These are phyloP conservation scores for Acanthamoeba castellanii DNA, from an alignment of 208 protist genomes.

Conservation along the genomic window DNA sequence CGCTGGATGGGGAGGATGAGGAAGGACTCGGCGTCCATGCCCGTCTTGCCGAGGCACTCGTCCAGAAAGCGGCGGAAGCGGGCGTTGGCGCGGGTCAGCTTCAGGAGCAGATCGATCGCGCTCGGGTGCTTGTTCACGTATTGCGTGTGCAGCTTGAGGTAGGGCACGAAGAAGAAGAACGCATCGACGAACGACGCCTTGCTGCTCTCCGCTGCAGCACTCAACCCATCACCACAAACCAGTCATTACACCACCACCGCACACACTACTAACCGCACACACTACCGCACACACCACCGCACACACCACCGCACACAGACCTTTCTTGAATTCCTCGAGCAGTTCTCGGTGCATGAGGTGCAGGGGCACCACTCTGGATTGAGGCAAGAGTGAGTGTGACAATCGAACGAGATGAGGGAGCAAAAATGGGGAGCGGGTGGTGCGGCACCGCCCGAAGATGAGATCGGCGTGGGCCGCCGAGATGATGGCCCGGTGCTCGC, in stretches of 20 bases:
- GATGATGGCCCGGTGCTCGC: slow-evolving; percentile 20
- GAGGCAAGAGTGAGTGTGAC: neutral
- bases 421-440: neutral
- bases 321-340: slow-evolving; percentile 37
- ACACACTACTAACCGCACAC: neutral
- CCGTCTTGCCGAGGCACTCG: neutral
- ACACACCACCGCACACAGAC: neutral
- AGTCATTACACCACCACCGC: no score
- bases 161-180: slow-evolving; percentile 47
- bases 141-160: slow-evolving; percentile 41
- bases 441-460: neutral
- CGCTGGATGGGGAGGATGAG: slow-evolving; percentile 58
- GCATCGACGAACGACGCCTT: neutral
- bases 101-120: slow-evolving; percentile 38
- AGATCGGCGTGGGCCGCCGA: neutral
- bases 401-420: neutral
- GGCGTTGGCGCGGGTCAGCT: neutral
- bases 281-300: neutral
- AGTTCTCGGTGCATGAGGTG: slow-evolving; percentile 13
- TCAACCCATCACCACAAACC: no score
- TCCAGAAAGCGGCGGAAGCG: slow-evolving; percentile 36
- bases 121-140: slow-evolving; percentile 35
- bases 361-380: neutral
- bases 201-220: neutral
- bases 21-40: slow-evolving; percentile 43